Base-by-base conservation (phyloP, 2,329 filamentous ascomycete species). In the Aureobasidium sp. region DNA sequence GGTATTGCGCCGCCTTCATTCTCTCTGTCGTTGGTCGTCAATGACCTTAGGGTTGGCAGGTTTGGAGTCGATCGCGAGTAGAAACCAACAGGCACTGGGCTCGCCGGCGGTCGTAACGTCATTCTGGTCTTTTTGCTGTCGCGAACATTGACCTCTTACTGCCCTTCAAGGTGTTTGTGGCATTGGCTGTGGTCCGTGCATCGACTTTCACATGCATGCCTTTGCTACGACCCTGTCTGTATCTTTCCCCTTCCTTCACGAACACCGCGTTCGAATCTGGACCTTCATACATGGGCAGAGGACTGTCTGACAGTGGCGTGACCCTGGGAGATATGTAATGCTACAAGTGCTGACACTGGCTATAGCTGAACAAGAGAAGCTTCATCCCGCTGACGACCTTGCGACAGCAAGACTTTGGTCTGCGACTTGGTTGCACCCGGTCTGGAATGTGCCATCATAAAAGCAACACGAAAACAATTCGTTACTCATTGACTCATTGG, bases 41-140 rank as follows among this genome's bases (percentile, higher is more conserved):
- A 27, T 35, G 53, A 57, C 37, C 53, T 35, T n/a, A 76, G 64
- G 0, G 75, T 77, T 1, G 77, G 73, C 1, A 78, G 68, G 60
- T 78, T 77, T 5, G 77, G 77, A 2, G 77, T 78, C 0, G 77
- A 78, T 60, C 74, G 74, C 35, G 77, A 79, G 59, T 77, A 75
- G 60, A 76, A 69, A 25, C 72, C 73, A n/a, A 68, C 51, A 25
- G 74, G 74, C 2, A 73, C 66, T 4, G 66, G 63, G 19, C 62
- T 66, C 45, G 75, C 76, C 73, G 76, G 71, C 61, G 75, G 77
- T 61, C 75, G 72, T 2, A 75, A 74, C 43, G 76, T 68, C 76
- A 77, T 77, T 21, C 13, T 59, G 19, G 17, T 6, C 21, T 23
- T 25, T 7, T 15, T 37, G 47, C 21, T 37, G 47, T 35, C 47